These are phyloP conservation scores for Elasticomyces elasticus DNA, from an alignment of 495 filamentous ascomycete species.

Conservation along the genomic window DNA sequence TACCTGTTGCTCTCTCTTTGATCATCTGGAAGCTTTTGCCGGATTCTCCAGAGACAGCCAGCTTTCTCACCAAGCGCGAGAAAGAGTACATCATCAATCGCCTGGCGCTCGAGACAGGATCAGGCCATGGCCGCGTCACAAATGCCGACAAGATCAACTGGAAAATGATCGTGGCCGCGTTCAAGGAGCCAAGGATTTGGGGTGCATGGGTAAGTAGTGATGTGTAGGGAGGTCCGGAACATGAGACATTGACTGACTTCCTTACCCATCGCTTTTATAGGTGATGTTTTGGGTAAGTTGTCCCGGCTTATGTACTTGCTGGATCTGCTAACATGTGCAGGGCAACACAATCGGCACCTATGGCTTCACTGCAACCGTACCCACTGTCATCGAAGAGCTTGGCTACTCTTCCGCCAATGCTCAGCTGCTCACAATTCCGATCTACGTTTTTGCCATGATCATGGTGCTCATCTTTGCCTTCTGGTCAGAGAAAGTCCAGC, in stretches of 20 bases:
- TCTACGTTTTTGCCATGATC: constrained; percentile 20
- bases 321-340: not conserved
- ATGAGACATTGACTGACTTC: no score
- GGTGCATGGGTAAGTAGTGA: constrained; percentile 5
- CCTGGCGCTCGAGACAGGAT: constrained; percentile 40
- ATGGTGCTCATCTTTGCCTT: constrained; percentile 52
- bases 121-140: constrained; percentile 10
- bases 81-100: constrained; percentile 35
- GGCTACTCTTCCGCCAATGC: constrained; percentile 52
- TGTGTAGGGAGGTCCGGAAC: no score
- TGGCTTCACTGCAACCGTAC: constrained; percentile 61
- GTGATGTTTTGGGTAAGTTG: constrained; percentile 9
- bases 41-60: constrained; percentile 58
- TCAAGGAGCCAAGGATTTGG: constrained; percentile 11
- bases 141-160: constrained; percentile 11
- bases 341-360: constrained; percentile 11
- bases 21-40: constrained; percentile 4
- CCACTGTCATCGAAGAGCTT: constrained; percentile 38
- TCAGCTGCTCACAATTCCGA: constrained; percentile 59
- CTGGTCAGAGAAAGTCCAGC: constrained; percentile 49
- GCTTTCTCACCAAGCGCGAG: constrained; percentile 39
- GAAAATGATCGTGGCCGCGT: constrained; percentile 1
- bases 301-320: not conserved
- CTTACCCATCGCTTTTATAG: no score
- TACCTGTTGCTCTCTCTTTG: not conserved